phyloP scores from a whole-genome alignment of 768 basidiomycete genomes.

The Omphalotus guepiniiformis region DNA sequence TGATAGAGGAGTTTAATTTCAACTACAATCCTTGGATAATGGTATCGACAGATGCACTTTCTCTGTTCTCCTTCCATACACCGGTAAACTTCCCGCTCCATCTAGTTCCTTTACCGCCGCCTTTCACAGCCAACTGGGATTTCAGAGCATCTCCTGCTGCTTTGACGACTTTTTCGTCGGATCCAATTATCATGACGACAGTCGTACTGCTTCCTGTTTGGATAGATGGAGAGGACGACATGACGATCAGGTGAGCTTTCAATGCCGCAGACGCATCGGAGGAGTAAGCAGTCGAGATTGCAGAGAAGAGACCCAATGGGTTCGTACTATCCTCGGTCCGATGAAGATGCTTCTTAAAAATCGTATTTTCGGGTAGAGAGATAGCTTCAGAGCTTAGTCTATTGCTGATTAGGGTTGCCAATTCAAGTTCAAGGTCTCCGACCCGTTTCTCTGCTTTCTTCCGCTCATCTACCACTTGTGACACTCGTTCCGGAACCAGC shows the following conservation, averaged over 20 bases:
- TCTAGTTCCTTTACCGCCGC: slow-evolving; percentile 70
- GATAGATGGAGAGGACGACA: slow-evolving; percentile 60
- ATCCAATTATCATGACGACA: slow-evolving; percentile 57
- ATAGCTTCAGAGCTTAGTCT: slow-evolving; percentile 31
- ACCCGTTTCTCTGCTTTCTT: slow-evolving; percentile 64
- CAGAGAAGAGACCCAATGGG: slow-evolving; percentile 54
- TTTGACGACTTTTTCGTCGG: slow-evolving; percentile 57
- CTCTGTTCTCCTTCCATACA: slow-evolving; percentile 52
- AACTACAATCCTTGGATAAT: slow-evolving; percentile 24
- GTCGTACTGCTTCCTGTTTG: slow-evolving; percentile 47
- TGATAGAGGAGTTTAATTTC: slow-evolving; percentile 12
- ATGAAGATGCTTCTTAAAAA: slow-evolving; percentile 49
- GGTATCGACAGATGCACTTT: slow-evolving; percentile 34
- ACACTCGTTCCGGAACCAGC: slow-evolving; percentile 65
- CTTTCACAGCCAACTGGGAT: slow-evolving; percentile 57
- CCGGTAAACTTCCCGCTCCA: slow-evolving; percentile 77
- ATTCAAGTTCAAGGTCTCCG: slow-evolving; percentile 63
- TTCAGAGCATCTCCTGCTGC: slow-evolving; percentile 54
- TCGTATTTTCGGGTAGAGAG: slow-evolving; percentile 23
- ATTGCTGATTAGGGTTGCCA: slow-evolving; percentile 46
- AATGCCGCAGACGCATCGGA: slow-evolving; percentile 19
- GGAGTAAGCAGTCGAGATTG: slow-evolving; percentile 48
- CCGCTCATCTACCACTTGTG: slow-evolving; percentile 62
- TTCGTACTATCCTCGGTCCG: slow-evolving; percentile 59
- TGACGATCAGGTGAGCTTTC: slow-evolving; percentile 40